Conservation (phyloP, 805 yeast species). For the Candida montana region DNA sequence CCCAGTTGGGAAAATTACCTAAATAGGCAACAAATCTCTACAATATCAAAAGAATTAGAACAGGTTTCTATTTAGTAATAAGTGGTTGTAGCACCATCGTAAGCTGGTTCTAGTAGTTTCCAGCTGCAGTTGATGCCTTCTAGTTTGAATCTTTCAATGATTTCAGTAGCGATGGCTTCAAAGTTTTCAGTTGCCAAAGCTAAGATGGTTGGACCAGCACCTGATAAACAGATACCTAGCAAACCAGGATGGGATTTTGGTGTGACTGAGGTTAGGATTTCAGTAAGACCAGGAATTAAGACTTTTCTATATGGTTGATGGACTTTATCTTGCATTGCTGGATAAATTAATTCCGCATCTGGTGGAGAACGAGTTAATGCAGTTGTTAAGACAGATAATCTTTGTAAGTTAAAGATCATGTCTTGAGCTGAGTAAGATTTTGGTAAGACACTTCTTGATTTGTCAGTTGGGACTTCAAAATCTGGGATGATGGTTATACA, state of each 20-base stretch:
- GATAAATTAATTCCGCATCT: constrained; percentile 74
- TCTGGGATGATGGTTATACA: constrained; percentile 91
- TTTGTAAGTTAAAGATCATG: constrained; percentile 86
- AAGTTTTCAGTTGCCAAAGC: constrained; percentile 89
- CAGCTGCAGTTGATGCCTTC: constrained; percentile 70
- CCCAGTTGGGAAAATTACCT: background rate
- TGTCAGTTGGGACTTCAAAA: constrained; percentile 91
- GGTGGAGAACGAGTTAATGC: constrained; percentile 86
- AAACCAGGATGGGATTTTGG: constrained; percentile 81
- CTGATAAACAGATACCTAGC: constrained; percentile 90
- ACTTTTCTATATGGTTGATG: constrained; percentile 97
- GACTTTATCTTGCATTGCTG: constrained; percentile 93
- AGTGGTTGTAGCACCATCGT: constrained; percentile 73
- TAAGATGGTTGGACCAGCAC: constrained; percentile 97
- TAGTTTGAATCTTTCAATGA: constrained; percentile 60
- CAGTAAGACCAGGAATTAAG: constrained; percentile 85
- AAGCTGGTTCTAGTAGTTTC: constrained; percentile 81
- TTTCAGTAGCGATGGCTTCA: constrained; percentile 74
- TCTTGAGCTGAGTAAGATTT: constrained; percentile 70
- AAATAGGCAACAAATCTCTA: background rate
- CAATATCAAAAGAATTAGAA: background rate
- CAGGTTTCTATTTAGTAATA: background rate
- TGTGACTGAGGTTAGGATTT: constrained; percentile 72
- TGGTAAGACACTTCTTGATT: constrained; percentile 87
- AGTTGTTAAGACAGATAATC: constrained; percentile 87